Evolutionary conservation across 176 grass and related monocot genomes (phyloP).

Genomic region (Phragmites australis): DNA sequence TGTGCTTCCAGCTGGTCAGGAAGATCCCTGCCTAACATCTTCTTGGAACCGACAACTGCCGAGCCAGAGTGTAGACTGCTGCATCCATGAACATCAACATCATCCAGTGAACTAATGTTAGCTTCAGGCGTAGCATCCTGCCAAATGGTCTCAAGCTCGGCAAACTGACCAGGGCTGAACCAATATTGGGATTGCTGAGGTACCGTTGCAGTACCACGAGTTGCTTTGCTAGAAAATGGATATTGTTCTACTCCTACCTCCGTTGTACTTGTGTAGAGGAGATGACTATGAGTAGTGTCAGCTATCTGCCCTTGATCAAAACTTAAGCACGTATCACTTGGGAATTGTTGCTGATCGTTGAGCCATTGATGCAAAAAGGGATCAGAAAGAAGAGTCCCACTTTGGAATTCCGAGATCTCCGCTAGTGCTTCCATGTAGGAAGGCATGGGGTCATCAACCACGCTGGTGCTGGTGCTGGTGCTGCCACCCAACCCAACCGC

Average conservation of each 20-base stretch:
- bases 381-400: constrained; percentile 22
- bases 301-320: constrained; percentile 29
- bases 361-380: constrained; percentile 49
- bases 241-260: constrained; percentile 10
- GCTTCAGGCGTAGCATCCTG: constrained; percentile 21
- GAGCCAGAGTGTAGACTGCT: constrained; percentile 38
- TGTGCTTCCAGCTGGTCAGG: constrained; percentile 76
- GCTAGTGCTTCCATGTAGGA: constrained; percentile 49
- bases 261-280: background rate
- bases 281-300: constrained; percentile 9
- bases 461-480: constrained; percentile 37
- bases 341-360: constrained; percentile 35
- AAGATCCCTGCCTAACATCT: constrained; percentile 70
- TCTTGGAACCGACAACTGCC: constrained; percentile 42
- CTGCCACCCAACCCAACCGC: constrained; percentile 25
- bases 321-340: background rate
- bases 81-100: constrained; percentile 35
- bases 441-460: constrained; percentile 53
- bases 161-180: constrained; percentile 38
- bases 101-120: constrained; percentile 40
- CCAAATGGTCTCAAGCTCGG: constrained; percentile 12
- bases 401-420: constrained; percentile 40
- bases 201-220: constrained; percentile 15
- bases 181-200: constrained; percentile 40
- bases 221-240: background rate